Base-by-base conservation (phyloP, 73 alveolate species). In the Paramecium sexaurelia region DNA sequence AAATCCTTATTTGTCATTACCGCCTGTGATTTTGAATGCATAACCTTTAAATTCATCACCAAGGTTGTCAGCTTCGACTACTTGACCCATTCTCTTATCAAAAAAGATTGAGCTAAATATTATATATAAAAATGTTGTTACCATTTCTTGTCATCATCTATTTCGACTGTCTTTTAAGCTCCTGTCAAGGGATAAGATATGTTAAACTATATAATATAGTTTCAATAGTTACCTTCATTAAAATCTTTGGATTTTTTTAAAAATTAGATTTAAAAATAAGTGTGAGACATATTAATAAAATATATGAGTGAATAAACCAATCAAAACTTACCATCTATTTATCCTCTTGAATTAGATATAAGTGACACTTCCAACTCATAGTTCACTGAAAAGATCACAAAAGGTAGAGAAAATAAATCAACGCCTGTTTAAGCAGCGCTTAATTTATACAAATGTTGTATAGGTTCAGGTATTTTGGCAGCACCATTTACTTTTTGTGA, bases 1-100 rank as follows among this genome's bases (percentile, higher is more conserved):
- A 96, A 97, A 97, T 20, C 99, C 98, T 92, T 96, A 96, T 93
- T 96, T 96, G 83, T 96, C 98, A 92, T 96, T 96, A 32, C 99
- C 99, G 32, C 99, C 99, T 17, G 98, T 93, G 83, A 97, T 96
- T 93, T 92, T 96, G 94, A 97, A 96, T 85, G 92, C 89, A 92
- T 96, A 97, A 43, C 98, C 99, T 68, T 96, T 96, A 92, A 66
- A 96, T 83, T 92, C 93, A n/a, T 97, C 99, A 26, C 98, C 97
- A 35, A 97, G 75, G 85, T 85, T 85, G 33, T 92, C 97, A 17
- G 97, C 98, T 78, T 96, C 98, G 66, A 97, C 94, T 67, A 95
- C 98, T 57, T 96, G 96, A 55, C 98, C 99, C 94, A 97, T 96
- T 92, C 94, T 94, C 91, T 90, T 95, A 55, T 96, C 98, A 86